These are phyloP conservation scores for Phoma sp. DNA, from an alignment of 2,329 filamentous ascomycete genomes.

Conservation along the genomic window DNA sequence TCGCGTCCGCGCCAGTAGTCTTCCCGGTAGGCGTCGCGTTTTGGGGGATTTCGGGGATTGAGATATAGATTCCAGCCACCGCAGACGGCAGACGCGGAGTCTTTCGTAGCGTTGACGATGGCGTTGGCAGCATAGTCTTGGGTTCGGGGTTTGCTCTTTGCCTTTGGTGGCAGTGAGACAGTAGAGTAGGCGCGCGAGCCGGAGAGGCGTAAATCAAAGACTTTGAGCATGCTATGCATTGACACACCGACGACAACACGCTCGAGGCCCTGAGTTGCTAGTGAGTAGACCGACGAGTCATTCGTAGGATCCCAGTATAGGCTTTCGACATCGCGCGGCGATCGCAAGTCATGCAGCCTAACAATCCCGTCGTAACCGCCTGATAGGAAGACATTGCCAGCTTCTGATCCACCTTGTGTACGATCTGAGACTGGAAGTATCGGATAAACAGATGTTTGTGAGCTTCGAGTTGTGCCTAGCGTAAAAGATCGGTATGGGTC, in stretches of 20 bases:
- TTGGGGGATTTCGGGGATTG: slow-evolving; percentile 41
- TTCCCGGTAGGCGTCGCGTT: slow-evolving; percentile 21
- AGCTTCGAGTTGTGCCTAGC: slow-evolving; percentile 33
- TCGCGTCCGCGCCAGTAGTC: slow-evolving; percentile 27
- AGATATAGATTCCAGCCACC: slow-evolving; percentile 57
- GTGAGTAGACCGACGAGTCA: slow-evolving; percentile 64
- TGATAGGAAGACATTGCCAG: slow-evolving; percentile 63
- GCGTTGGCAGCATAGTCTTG: slow-evolving; percentile 25
- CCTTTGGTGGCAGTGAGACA: slow-evolving; percentile 27
- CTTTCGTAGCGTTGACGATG: slow-evolving; percentile 16
- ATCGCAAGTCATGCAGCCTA: slow-evolving; percentile 67
- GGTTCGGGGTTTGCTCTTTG: neutral
- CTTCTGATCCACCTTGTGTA: slow-evolving; percentile 37
- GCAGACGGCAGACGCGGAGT: slow-evolving; percentile 7
- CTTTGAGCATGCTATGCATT: slow-evolving; percentile 64
- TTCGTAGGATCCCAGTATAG: slow-evolving; percentile 64
- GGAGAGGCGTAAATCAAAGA: slow-evolving; percentile 66
- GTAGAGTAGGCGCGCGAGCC: slow-evolving; percentile 50
- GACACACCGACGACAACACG: slow-evolving; percentile 64
- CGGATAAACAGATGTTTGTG: slow-evolving; percentile 52
- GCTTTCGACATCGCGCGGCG: slow-evolving; percentile 54
- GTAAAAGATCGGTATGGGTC: slow-evolving; percentile 50
- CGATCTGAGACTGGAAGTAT: slow-evolving; percentile 50
- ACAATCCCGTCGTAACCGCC: slow-evolving; percentile 65
- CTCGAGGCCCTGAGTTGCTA: slow-evolving; percentile 63